Evolutionary conservation across 805 yeast genomes (phyloP), one percentile per base, ranked within the genome.

Genomic region (Saccharomycopsis sp.): DNA sequence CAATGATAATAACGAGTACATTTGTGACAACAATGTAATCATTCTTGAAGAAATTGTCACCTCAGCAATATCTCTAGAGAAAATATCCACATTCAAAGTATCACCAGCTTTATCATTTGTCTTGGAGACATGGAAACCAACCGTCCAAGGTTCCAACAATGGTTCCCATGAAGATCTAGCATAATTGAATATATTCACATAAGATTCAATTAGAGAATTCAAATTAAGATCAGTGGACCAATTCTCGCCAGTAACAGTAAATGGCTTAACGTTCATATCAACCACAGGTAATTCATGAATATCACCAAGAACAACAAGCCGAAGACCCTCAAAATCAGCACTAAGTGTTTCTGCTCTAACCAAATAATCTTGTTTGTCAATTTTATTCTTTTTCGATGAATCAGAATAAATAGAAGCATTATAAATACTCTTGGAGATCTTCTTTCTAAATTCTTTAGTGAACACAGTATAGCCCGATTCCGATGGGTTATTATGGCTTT

Each of bases 91-190:
- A 28, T 71, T 58, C 2, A 82, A 55, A 16, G 75, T 66, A 29
- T 38, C 48, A 21, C 35, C 43, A 8, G 4, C 27, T 4, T 72
- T 67, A 4, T 70, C 69, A 0, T 77, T 72, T 0, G 63, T 63
- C 43, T 73, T 75, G 1, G 85, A 68, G 1, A 83, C 76, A 58
- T 84, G 86, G 9, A 85, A 62, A 0, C 86, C 79, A 41, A 90
- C 67, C 4, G 86, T 81, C 85, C 95, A 84, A 0, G 90, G 81
- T 56, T 93, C 98, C 40, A 93, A 60, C 38, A 93, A 66, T 0
- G 98, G 97, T 56, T 93, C 97, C 97, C 98, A 89, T 0, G 87
- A 75, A 2, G 96, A 88, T 50, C 84, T 77, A 0, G 96, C 76
- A 59, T 89, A 89, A 59, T 88, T 88, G 68, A 84, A 89, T 17